A percentile compares a stretch with the other conserved stretches of the same genome.
Conservation (phyloP, 257 asterid genomes). For the Scutellaria baicalensis region DNA sequence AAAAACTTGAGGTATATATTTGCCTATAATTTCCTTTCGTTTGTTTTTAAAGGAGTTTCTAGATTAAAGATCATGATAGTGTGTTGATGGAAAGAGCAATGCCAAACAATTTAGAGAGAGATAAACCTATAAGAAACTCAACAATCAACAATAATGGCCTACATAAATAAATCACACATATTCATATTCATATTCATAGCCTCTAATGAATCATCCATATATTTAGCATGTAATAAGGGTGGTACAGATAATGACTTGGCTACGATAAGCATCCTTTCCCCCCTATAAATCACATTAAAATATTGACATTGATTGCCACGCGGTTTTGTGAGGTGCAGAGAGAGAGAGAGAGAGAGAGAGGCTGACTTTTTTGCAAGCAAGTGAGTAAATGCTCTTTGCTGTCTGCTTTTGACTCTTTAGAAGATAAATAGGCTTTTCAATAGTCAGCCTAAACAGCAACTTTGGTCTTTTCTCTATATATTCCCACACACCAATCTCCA, state of each 20-base stretch:
- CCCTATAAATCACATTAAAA: constrained; percentile 19
- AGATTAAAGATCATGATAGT: background rate
- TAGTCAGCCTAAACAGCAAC: constrained; percentile 36
- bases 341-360: too few species aligned
- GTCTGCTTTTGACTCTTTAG: constrained; percentile 55
- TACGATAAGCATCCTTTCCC: constrained; percentile 6
- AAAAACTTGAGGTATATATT: too few species aligned
- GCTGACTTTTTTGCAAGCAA: constrained; percentile 49
- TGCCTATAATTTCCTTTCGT: background rate
- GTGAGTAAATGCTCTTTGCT: constrained; percentile 62
- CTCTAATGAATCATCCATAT: background rate
- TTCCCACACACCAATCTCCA: constrained; percentile 27
- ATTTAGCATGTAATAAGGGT: background rate
- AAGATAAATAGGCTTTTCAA: constrained; percentile 8
- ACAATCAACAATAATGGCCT: too few species aligned
- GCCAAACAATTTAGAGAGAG: background rate
- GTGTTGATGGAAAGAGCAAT: background rate
- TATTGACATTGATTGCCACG: constrained; percentile 48
- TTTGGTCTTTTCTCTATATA: constrained; percentile 37
- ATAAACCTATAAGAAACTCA: too few species aligned
- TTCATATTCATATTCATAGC: background rate
- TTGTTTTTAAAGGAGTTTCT: too few species aligned
- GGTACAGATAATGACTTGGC: constrained; percentile 11
- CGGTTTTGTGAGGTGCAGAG: constrained; percentile 30
- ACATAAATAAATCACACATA: background rate